A percentile compares a stretch with the other conserved stretches of the same genome.
Evolutionary conservation across 306 rosid genomes (phyloP).

Genomic region (Casuarina glauca): DNA sequence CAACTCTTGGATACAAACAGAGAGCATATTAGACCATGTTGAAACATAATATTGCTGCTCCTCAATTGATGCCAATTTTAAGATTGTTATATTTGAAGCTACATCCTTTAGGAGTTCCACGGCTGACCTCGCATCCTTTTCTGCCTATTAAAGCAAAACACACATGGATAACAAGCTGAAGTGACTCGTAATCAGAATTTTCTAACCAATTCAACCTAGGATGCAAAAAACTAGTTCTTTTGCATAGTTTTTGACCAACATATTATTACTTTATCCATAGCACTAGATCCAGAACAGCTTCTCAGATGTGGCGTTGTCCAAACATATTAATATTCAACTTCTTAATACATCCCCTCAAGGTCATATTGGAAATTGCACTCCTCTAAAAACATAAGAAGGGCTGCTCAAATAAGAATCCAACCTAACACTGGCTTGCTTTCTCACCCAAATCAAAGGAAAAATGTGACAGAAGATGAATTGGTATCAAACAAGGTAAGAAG

Average conservation of each 20-base stretch:
- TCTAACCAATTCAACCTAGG: conserved; percentile 4
- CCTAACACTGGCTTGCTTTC: not conserved
- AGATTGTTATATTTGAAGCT: conserved; percentile 55
- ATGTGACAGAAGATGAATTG: not conserved
- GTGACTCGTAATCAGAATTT: conserved; percentile 6
- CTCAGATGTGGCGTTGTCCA: not conserved
- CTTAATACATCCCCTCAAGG: not conserved
- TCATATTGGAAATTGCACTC: not conserved
- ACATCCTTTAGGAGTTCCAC: conserved; percentile 69
- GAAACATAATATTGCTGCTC: conserved; percentile 67
- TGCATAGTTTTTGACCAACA: not conserved
- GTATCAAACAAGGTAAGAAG: not conserved
- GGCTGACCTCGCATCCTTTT: conserved; percentile 64
- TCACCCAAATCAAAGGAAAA: not conserved
- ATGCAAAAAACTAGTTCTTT: not conserved
- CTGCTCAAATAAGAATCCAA: not conserved
- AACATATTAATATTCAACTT: not conserved
- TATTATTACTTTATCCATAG: not conserved
- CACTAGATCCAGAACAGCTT: not conserved
- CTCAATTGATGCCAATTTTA: conserved; percentile 62
- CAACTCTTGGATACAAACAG: conserved; percentile 70
- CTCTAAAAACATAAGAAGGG: not conserved
- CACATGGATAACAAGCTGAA: conserved; percentile 32
- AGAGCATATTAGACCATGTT: conserved; percentile 61
- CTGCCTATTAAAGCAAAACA: conserved; percentile 56